Evolutionary conservation across 2,329 filamentous ascomycete genomes (phyloP), one percentile per base, ranked within the genome.

Genomic region (Fusarium bactridioides): DNA sequence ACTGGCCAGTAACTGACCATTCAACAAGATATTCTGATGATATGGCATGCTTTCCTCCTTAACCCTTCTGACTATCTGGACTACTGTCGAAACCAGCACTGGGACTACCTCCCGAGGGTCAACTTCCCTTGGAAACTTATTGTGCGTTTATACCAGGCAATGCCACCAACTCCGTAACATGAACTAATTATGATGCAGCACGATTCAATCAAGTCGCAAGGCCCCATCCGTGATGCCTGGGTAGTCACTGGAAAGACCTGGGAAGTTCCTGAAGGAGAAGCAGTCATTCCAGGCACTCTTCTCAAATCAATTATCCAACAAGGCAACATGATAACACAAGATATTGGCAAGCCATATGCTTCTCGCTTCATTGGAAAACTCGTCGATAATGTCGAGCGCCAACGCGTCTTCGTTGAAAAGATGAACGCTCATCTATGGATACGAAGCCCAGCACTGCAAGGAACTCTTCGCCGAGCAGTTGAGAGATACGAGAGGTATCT

Each of bases 361-460:
- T 51, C 64, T 16, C 16, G n/a, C 15, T 59, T 58, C 18, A 54
- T 48, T 18, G 18, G 16, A 4, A 38, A 54, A 27, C 67, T 74
- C 5, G 50, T 69, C 25, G 56, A 47, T 6, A 74, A 74, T 7
- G 72, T 74, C 12, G 61, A 70, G 33, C 80, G 82, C 13, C 83
- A 84, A 61, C 71, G 71, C 48, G 58, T 74, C 35, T 84, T 84
- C 63, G 76, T 80, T 41, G 70, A 79, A 40, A 84, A 84, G 74
- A 84, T 84, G 82, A 71, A 79, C 53, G 40, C 53, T 18, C 76
- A 80, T 38, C 75, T 81, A 38, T 84, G 82, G 82, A 79, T 83
- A 43, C 75, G 79, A 45, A 80, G 79, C 40, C 81, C 82, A 6
- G 77, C 76, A 2, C 41, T 80, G 2, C 61, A 67, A 7, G 80